phyloP scores from a whole-genome alignment of 23 red algal species.

The Gracilaria vermiculophylla region DNA sequence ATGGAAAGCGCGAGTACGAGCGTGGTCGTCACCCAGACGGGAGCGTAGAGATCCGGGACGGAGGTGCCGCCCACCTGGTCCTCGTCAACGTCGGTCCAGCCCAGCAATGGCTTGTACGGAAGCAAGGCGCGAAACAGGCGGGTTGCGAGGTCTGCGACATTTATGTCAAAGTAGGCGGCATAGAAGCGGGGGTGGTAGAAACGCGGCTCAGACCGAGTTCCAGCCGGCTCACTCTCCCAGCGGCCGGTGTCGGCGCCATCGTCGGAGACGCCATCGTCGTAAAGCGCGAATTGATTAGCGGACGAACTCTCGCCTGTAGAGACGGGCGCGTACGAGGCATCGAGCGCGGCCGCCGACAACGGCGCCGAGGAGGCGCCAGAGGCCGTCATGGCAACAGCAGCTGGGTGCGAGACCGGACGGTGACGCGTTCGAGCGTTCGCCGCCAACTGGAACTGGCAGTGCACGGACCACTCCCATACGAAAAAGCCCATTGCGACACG shows the following conservation, averaged over 20 bases:
- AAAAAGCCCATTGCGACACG: too few relatives aligned
- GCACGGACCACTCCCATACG: too few relatives aligned
- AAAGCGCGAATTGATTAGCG: slow-evolving; percentile 64
- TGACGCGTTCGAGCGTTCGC: too few relatives aligned
- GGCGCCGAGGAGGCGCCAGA: slow-evolving; percentile 5
- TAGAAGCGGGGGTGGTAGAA: slow-evolving; percentile 78
- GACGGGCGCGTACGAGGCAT: slow-evolving; percentile 18
- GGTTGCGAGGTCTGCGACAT: slow-evolving; percentile 39
- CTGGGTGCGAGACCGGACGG: too few relatives aligned
- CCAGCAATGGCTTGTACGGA: slow-evolving; percentile 74
- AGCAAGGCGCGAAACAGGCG: slow-evolving; percentile 63
- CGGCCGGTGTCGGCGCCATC: slow-evolving; percentile 66
- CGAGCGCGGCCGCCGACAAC: slow-evolving; percentile 21
- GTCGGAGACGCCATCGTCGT: slow-evolving; percentile 65
- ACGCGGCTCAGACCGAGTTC: slow-evolving; percentile 61
- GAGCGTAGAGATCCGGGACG: slow-evolving; percentile 80
- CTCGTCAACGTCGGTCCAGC: slow-evolving; percentile 66
- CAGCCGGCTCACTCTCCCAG: slow-evolving; percentile 61
- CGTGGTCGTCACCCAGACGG: slow-evolving; percentile 84
- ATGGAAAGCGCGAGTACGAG: slow-evolving; percentile 77
- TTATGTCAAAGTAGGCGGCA: slow-evolving; percentile 73
- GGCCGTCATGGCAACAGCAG: not conserved
- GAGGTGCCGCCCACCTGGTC: slow-evolving; percentile 61
- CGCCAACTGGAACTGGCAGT: too few relatives aligned
- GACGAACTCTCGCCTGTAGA: not conserved